phyloP scores from a whole-genome alignment of 805 yeast genomes.

The Blastobotrys robertii region DNA sequence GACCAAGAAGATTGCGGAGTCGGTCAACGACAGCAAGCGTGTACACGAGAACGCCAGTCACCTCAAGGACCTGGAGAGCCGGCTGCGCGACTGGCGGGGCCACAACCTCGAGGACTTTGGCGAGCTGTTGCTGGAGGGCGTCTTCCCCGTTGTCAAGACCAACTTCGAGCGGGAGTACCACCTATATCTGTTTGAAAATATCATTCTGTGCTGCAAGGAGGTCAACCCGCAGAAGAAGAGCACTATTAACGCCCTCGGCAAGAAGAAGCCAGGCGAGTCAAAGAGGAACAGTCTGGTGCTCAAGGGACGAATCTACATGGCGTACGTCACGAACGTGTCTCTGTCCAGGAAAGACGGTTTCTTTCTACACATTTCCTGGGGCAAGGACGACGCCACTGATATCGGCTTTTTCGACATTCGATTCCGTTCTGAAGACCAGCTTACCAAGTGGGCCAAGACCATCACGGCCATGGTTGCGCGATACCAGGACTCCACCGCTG shows the following conservation, averaged over 20 bases:
- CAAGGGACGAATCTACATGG: slow-evolving; percentile 74
- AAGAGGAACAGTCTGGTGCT: slow-evolving; percentile 38
- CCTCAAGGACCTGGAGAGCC: slow-evolving; percentile 55
- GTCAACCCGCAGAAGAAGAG: slow-evolving; percentile 36
- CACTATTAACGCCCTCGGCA: slow-evolving; percentile 30
- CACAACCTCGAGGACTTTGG: slow-evolving; percentile 74
- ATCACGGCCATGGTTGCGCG: slow-evolving; percentile 21
- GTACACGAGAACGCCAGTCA: slow-evolving; percentile 75
- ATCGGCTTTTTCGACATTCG: slow-evolving; percentile 70
- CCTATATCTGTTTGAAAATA: slow-evolving; percentile 77
- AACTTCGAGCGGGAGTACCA: slow-evolving; percentile 80
- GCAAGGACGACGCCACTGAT: slow-evolving; percentile 58
- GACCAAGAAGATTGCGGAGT: slow-evolving; percentile 74
- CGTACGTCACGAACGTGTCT: slow-evolving; percentile 45
- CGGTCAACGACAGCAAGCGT: slow-evolving; percentile 90
- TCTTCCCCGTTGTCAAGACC: slow-evolving; percentile 35
- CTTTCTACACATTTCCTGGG: slow-evolving; percentile 28
- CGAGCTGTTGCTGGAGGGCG: slow-evolving; percentile 66
- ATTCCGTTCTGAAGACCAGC: slow-evolving; percentile 72
- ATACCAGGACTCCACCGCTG: slow-evolving; percentile 11
- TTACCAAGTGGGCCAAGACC: slow-evolving; percentile 64
- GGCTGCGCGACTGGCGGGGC: slow-evolving; percentile 90
- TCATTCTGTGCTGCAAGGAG: slow-evolving; percentile 56
- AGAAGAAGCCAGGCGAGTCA: slow-evolving; percentile 34
- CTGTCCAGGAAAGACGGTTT: slow-evolving; percentile 22